Evolutionary conservation across 169 alveolate genomes (phyloP).

Genomic region (Sarcocystis neurona): DNA sequence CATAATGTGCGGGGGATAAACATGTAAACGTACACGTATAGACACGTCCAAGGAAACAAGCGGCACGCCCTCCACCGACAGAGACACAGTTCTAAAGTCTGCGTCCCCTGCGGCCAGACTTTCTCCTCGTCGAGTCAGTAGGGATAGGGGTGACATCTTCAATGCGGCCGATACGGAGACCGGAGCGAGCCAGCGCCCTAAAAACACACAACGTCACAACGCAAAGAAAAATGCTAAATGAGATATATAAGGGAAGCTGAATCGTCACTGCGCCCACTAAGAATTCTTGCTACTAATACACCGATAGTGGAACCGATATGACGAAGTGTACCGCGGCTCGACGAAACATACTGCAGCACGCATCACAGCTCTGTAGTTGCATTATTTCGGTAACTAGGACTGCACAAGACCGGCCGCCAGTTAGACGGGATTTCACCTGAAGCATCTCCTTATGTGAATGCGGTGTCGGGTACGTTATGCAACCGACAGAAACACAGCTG

Average conservation of each 20-base stretch:
- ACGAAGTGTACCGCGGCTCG: too few species aligned
- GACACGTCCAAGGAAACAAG: too few species aligned
- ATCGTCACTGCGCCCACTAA: neutral
- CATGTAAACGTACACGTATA: too few species aligned
- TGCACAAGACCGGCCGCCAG: too few species aligned
- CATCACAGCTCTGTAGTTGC: neutral
- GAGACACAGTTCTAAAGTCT: slow-evolving; percentile 84
- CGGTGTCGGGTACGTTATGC: too few species aligned
- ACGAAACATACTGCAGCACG: neutral
- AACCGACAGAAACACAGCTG: too few species aligned
- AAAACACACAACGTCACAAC: slow-evolving; percentile 10
- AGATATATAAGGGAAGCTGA: neutral
- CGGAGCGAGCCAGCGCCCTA: slow-evolving; percentile 99
- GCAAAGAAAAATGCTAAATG: neutral
- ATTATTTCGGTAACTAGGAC: neutral
- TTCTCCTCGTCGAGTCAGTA: slow-evolving; percentile 98
- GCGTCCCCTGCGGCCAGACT: slow-evolving; percentile 99
- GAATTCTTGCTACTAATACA: too few species aligned
- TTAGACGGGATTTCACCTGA: too few species aligned
- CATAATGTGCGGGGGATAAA: too few species aligned
- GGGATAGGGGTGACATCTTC: slow-evolving; percentile 99
- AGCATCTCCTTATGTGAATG: too few species aligned
- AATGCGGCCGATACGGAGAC: slow-evolving; percentile 98
- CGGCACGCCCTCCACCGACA: too few species aligned
- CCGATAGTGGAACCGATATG: too few species aligned